A percentile compares a stretch with the other conserved stretches of the same genome.
Evolutionary conservation across 805 yeast species (phyloP).

Genomic region (Kazachstania martiniae): DNA sequence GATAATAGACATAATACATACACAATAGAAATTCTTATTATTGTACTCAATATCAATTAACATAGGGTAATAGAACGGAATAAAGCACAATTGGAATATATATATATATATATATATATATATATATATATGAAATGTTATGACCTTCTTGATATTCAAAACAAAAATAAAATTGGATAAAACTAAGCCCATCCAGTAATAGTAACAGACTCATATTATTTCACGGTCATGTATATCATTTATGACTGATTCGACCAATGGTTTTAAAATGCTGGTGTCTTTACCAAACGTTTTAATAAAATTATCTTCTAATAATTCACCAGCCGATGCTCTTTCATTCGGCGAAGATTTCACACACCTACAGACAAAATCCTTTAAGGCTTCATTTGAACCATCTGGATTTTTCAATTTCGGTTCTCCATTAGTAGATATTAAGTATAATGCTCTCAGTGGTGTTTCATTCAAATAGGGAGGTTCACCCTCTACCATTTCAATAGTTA

Average conservation of each 20-base stretch:
- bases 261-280: conserved; percentile 37
- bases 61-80: no score
- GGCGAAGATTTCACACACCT: conserved; percentile 76
- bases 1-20: no score
- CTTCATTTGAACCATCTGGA: conserved; percentile 62
- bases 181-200: no score
- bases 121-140: no score
- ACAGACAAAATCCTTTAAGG: conserved; percentile 59
- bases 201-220: no score
- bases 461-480: conserved; percentile 96
- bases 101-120: no score
- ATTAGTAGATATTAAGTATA: conserved; percentile 86
- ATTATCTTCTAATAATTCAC: conserved; percentile 55
- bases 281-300: conserved; percentile 30
- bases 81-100: no score
- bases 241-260: conserved; percentile 64
- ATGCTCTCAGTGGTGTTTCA: conserved; percentile 87
- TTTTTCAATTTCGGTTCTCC: conserved; percentile 91
- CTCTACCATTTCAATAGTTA: conserved; percentile 97
- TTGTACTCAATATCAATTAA: no score
- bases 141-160: no score
- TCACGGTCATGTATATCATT: no score
- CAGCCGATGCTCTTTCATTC: conserved; percentile 67
- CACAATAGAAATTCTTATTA: no score
- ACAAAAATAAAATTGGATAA: no score